Percentiles rank a stretch among this genome's conserved stretches.
Evolutionary conservation across 2,329 filamentous ascomycete genomes (phyloP).

Genomic region (Madurella fahalii): DNA sequence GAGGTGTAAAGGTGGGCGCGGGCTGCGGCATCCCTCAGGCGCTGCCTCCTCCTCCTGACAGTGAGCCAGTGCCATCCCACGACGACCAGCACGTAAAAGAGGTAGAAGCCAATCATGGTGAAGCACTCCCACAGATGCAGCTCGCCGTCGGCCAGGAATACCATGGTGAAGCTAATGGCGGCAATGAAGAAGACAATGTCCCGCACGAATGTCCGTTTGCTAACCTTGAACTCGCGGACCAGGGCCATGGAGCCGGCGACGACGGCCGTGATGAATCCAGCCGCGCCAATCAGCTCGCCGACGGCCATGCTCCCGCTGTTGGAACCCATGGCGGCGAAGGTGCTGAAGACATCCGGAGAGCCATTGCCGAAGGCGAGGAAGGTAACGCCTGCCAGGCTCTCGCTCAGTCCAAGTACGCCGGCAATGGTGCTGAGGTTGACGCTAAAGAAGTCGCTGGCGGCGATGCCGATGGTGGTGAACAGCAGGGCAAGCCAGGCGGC

Average conservation of each 20-base stretch:
- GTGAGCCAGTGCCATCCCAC: conserved; percentile 90
- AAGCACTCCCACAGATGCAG: conserved; percentile 86
- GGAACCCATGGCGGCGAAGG: conserved; percentile 95
- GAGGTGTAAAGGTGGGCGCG: conserved; percentile 68
- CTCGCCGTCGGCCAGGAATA: conserved; percentile 79
- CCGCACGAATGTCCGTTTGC: conserved; percentile 81
- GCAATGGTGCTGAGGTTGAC: conserved; percentile 94
- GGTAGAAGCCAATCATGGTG: conserved; percentile 85
- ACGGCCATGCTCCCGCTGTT: conserved; percentile 96
- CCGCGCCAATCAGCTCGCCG: conserved; percentile 90
- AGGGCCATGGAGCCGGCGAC: conserved; percentile 96
- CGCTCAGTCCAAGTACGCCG: conserved; percentile 82
- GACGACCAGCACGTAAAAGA: conserved; percentile 84
- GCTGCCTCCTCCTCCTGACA: conserved; percentile 55
- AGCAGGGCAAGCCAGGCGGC: conserved; percentile 81
- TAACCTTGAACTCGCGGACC: conserved; percentile 90
- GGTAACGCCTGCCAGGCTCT: conserved; percentile 93
- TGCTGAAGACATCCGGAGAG: conserved; percentile 96
- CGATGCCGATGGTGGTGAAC: conserved; percentile 96
- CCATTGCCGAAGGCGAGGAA: conserved; percentile 97
- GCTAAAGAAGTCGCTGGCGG: conserved; percentile 97
- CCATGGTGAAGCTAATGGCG: conserved; percentile 80
- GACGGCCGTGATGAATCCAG: conserved; percentile 92
- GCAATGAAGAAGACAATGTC: conserved; percentile 91
- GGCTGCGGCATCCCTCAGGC: conserved; percentile 65